Evolutionary conservation across 164 flowering plant species (phyloP), one percentile per base, ranked within the genome.

Genomic region (Litsea cubeba): DNA sequence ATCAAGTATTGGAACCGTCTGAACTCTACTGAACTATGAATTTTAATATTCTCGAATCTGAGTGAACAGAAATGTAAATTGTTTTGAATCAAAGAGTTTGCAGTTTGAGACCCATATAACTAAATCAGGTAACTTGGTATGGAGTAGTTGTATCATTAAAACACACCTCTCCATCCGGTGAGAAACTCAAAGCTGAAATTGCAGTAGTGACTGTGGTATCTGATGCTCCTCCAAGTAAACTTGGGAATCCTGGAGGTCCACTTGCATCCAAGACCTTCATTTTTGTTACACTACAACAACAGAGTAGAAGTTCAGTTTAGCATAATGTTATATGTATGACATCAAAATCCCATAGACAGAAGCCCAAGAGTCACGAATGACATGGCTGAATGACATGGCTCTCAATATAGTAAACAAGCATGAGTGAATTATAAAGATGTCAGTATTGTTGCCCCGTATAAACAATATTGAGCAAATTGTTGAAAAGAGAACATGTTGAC

Each of bases 201-300:
- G 85, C 88, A 66, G 93, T 85, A 70, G 85, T 86, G 18, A 84
- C 68, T 50, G 64, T 73, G 14, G 50, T 74, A 77, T 86, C 94
- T 73, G 95, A 83, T 76, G 76, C 78, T 71, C 94, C 88, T 65
- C 87, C 82, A 77, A 92, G 93, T 76, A 92, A 84, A 81, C 79
- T 87, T 77, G 98, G 98, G 74, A 95, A 84, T 70, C 97, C 99
- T 67, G 93, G 97, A 77, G 98, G 98, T 73, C 93, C 99, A 83
- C 94, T 95, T 77, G 98, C 98, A 91, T 95, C 98, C 82, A 95
- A 81, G 75, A 93, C 84, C 85, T 91, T 95, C 66, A 93, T 70
- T 85, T 86, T 88, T 58, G 82, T 76, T 73, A 91, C 83, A 85
- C 99, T 95, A 73, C 79, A 82, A 72, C 35, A 76, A 50, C 12